Evolutionary conservation across 2,329 filamentous ascomycete species (phyloP).

Genomic region (Fusarium foetens): DNA sequence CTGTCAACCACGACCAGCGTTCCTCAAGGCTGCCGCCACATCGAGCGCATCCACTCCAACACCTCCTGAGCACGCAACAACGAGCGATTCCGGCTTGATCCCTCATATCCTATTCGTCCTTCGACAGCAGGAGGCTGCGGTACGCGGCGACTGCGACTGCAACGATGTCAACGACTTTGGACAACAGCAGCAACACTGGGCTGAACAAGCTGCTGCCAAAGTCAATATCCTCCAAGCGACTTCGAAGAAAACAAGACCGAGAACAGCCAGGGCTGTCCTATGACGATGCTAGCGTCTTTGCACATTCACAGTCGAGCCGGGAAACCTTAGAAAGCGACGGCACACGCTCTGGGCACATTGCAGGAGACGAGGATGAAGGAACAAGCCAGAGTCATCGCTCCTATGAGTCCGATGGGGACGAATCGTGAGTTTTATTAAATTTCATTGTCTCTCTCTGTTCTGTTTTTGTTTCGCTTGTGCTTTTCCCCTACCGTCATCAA

Average conservation of each 20-base stretch:
- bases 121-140: neutral
- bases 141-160: neutral
- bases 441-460: conserved; percentile 21
- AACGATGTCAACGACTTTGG: conserved; percentile 31
- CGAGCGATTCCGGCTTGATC: conserved; percentile 7
- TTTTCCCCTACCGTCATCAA: neutral
- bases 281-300: conserved; percentile 46
- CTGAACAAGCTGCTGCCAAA: conserved; percentile 65
- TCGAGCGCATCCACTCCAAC: conserved; percentile 29
- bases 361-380: conserved; percentile 48
- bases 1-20: conserved; percentile 1
- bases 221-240: conserved; percentile 60
- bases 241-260: conserved; percentile 59
- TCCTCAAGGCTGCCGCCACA: conserved; percentile 6
- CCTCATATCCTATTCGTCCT: neutral
- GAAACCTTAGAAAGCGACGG: conserved; percentile 53
- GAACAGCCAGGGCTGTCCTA: conserved; percentile 46
- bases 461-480: neutral
- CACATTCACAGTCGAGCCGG: conserved; percentile 52
- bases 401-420: conserved; percentile 49
- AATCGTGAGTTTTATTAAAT: conserved; percentile 41
- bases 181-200: conserved; percentile 47
- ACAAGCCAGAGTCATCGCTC: conserved; percentile 50
- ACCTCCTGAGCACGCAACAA: conserved; percentile 10
- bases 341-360: conserved; percentile 44